These are phyloP conservation scores for Nothophaeocryptopus gaeumannii DNA, from an alignment of 2,329 filamentous ascomycete genomes.

Conservation along the genomic window DNA sequence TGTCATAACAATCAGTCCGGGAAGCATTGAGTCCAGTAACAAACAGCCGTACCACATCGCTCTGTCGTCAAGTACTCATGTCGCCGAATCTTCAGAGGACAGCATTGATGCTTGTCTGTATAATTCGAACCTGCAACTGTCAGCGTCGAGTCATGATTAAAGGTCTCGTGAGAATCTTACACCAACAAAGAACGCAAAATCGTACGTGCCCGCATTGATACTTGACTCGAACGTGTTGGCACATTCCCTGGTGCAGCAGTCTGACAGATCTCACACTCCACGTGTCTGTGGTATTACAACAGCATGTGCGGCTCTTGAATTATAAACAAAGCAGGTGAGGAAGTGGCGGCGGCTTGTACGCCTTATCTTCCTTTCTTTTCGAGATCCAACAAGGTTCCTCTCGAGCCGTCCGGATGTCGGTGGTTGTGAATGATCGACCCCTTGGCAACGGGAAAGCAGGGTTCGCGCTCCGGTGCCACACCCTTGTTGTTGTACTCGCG, in stretches of 20 bases:
- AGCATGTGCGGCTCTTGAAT: slow-evolving; percentile 1
- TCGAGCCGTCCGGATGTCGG: neutral
- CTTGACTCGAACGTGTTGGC: slow-evolving; percentile 20
- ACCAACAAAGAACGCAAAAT: slow-evolving; percentile 23
- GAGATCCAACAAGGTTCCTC: neutral
- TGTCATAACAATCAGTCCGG: neutral
- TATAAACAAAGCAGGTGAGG: neutral
- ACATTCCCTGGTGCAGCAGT: slow-evolving; percentile 7
- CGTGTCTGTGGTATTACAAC: too few relatives aligned
- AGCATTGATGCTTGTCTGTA: slow-evolving; percentile 19
- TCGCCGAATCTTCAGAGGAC: slow-evolving; percentile 16
- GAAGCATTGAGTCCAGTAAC: neutral
- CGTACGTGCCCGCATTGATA: slow-evolving; percentile 19
- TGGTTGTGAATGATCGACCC: neutral
- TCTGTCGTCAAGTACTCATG: slow-evolving; percentile 16
- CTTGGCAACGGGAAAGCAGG: too few relatives aligned
- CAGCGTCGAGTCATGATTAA: neutral
- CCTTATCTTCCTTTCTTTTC: neutral
- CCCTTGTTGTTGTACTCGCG: too few relatives aligned
- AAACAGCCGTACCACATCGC: slow-evolving; percentile 15
- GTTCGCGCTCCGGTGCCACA: too few relatives aligned
- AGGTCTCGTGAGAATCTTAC: slow-evolving; percentile 4
- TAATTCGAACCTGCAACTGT: slow-evolving; percentile 17
- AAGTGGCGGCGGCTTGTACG: neutral
- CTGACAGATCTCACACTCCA: too few relatives aligned